These are phyloP conservation scores for Penicillium simplicissimum DNA, from an alignment of 495 filamentous ascomycete species.

Conservation along the genomic window DNA sequence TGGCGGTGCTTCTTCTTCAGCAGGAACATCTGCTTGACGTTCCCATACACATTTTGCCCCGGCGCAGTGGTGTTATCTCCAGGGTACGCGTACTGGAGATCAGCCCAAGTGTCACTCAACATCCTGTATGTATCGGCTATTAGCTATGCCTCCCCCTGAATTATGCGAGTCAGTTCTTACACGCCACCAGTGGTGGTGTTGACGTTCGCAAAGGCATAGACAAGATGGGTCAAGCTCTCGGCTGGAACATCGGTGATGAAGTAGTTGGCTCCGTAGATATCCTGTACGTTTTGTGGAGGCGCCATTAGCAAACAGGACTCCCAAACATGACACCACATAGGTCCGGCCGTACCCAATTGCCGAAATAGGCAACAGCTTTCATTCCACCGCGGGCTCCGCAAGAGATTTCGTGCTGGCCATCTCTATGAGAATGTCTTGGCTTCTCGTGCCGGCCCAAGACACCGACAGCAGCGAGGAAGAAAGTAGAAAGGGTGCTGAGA, in stretches of 20 bases:
- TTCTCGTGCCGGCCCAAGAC: neutral
- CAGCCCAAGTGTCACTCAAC: neutral
- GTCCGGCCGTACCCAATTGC: neutral
- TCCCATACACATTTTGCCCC: neutral
- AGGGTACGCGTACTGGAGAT: neutral
- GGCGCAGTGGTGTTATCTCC: neutral
- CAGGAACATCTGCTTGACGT: slow-evolving; percentile 1
- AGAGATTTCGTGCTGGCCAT: neutral
- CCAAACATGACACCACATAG: neutral
- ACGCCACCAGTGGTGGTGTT: neutral
- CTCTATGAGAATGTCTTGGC: neutral
- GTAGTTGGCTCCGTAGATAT: slow-evolving; percentile 1
- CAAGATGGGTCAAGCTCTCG: neutral
- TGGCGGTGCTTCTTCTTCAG: slow-evolving; percentile 1
- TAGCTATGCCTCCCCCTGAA: no score
- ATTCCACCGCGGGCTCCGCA: neutral
- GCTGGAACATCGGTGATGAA: slow-evolving; percentile 1
- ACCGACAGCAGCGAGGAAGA: neutral
- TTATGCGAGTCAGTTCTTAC: no score
- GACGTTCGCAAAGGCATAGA: neutral
- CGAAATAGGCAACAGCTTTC: neutral
- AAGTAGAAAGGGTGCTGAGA: neutral
- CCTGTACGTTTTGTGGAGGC: neutral
- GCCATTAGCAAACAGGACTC: neutral
- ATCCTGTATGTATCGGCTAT: neutral